phyloP scores from a whole-genome alignment of 805 yeast genomes.

The Ogataea methylovora region DNA sequence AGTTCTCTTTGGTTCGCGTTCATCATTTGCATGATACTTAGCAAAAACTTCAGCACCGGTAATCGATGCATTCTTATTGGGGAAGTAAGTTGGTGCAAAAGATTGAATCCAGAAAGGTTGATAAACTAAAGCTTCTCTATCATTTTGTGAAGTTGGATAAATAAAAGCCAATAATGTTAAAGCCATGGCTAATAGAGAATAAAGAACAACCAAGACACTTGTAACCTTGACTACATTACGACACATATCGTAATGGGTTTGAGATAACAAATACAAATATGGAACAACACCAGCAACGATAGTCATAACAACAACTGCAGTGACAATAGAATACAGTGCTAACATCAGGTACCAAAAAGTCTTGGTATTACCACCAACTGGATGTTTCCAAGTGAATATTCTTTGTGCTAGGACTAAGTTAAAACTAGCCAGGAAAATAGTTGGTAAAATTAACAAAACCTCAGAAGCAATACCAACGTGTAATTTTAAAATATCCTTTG shows the following conservation, averaged over 20 bases:
- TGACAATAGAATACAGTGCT: constrained; percentile 42
- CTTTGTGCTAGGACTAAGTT: constrained; percentile 66
- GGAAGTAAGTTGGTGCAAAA: constrained; percentile 52
- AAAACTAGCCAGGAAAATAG: constrained; percentile 49
- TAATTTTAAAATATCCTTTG: constrained; percentile 37
- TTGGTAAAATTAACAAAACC: constrained; percentile 49
- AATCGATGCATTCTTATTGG: constrained; percentile 42
- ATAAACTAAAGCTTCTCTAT: constrained; percentile 43
- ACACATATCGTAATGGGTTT: constrained; percentile 39
- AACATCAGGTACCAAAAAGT: constrained; percentile 46
- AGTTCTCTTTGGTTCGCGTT: constrained; percentile 14
- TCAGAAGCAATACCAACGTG: constrained; percentile 48
- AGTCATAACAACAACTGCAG: constrained; percentile 59
- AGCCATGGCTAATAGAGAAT: constrained; percentile 44
- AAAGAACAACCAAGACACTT: constrained; percentile 36
- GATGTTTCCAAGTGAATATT: constrained; percentile 71
- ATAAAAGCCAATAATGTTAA: constrained; percentile 45
- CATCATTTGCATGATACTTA: constrained; percentile 9
- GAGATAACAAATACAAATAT: constrained; percentile 45
- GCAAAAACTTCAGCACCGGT: constrained; percentile 18
- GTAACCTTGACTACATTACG: constrained; percentile 48
- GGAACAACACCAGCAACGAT: constrained; percentile 58
- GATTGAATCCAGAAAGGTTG: constrained; percentile 78
- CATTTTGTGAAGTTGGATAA: constrained; percentile 45
- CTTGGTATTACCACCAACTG: constrained; percentile 51